Evolutionary conservation across 1,284 basidiomycete species (phyloP).

Genomic region (Taiwanofungus camphoratus): DNA sequence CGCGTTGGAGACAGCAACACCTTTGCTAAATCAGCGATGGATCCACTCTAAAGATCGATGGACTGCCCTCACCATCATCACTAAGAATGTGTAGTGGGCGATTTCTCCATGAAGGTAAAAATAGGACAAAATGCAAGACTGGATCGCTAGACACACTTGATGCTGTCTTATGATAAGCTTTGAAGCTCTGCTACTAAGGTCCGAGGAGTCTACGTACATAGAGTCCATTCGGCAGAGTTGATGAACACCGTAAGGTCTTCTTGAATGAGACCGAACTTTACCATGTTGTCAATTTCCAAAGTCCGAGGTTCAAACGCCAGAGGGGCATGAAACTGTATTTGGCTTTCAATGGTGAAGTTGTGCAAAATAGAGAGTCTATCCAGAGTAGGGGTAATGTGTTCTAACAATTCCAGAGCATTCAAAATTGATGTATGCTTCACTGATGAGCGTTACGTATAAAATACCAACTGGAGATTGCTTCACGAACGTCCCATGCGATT

Average conservation of each 20-base stretch:
- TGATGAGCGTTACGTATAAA: conserved; percentile 11
- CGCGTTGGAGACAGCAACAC: conserved; percentile 45
- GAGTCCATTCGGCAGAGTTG: conserved; percentile 93
- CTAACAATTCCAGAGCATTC: conserved; percentile 44
- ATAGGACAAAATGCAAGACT: conserved; percentile 89
- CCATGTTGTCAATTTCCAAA: conserved; percentile 29
- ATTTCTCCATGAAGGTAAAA: conserved; percentile 69
- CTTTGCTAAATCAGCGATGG: conserved; percentile 22
- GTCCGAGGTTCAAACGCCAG: conserved; percentile 71
- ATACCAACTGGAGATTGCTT: conserved; percentile 57
- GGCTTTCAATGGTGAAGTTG: conserved; percentile 91
- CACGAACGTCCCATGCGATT: conserved; percentile 67
- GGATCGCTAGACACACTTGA: conserved; percentile 85
- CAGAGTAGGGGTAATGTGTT: conserved; percentile 64
- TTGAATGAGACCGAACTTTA: conserved; percentile 56
- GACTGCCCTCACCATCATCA: conserved; percentile 37
- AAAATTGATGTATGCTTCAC: conserved; percentile 9
- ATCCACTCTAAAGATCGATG: background rate
- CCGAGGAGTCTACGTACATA: conserved; percentile 52
- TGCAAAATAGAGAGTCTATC: conserved; percentile 63
- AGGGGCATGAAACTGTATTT: conserved; percentile 89
- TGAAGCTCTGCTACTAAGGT: background rate
- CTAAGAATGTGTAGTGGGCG: conserved; percentile 71
- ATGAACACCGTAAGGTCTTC: conserved; percentile 89
- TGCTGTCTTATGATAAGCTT: conserved; percentile 37